A percentile compares a stretch with the other conserved stretches of the same genome.
Evolutionary conservation across 2,329 filamentous ascomycete genomes (phyloP).

Genomic region (Aspergillus ochraceoroseus): DNA sequence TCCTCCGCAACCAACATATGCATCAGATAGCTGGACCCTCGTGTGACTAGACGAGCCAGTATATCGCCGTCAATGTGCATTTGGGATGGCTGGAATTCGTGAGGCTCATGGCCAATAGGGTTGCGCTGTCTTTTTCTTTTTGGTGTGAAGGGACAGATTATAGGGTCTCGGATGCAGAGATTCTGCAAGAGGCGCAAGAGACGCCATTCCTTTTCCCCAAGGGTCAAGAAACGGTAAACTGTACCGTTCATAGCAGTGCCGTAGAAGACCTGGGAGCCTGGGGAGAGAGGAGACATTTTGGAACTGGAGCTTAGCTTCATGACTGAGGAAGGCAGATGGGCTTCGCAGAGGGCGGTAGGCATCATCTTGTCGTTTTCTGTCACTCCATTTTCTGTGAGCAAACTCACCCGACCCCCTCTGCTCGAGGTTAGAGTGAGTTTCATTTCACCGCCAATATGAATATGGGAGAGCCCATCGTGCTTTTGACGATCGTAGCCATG

Average conservation of each 20-base stretch:
- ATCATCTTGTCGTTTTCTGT: slow-evolving; percentile 31
- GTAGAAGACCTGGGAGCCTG: slow-evolving; percentile 49
- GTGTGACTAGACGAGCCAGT: slow-evolving; percentile 52
- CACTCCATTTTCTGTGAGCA: slow-evolving; percentile 28
- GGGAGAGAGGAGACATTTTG: slow-evolving; percentile 16
- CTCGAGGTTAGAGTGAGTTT: slow-evolving; percentile 49
- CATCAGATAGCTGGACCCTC: slow-evolving; percentile 32
- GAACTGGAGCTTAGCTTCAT: slow-evolving; percentile 27
- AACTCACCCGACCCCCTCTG: slow-evolving; percentile 50
- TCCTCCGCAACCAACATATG: slow-evolving; percentile 28
- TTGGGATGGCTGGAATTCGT: slow-evolving; percentile 40
- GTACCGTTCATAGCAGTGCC: slow-evolving; percentile 67
- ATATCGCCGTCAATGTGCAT: slow-evolving; percentile 67
- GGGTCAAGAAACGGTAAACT: slow-evolving; percentile 62
- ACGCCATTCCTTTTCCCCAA: slow-evolving; percentile 59
- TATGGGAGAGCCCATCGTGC: slow-evolving; percentile 33
- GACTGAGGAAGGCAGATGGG: slow-evolving; percentile 34
- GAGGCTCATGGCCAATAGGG: slow-evolving; percentile 38
- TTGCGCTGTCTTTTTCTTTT: slow-evolving; percentile 28
- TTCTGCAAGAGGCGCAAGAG: slow-evolving; percentile 71
- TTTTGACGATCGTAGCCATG: slow-evolving; percentile 34
- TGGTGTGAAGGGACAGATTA: slow-evolving; percentile 50
- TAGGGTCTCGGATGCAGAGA: slow-evolving; percentile 50
- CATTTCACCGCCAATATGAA: slow-evolving; percentile 38
- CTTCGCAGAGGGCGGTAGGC: slow-evolving; percentile 29